Base-by-base conservation (phyloP, 768 basidiomycete genomes). In the Boletus subcaerulescens region DNA sequence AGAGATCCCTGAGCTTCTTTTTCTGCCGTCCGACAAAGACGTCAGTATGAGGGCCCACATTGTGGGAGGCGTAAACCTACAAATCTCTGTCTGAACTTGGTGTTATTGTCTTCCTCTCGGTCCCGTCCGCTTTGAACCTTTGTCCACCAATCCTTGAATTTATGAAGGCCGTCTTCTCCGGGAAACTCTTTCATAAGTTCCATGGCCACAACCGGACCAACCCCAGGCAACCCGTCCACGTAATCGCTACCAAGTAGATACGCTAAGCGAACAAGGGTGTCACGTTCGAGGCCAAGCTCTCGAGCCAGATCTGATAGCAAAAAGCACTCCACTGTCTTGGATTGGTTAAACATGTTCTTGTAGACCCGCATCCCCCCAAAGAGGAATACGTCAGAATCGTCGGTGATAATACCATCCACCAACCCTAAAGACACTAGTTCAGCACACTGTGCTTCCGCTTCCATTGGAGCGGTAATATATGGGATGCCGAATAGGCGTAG, bases 271-370 rank as follows among this genome's bases (percentile, higher is more conserved):
- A 98, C 82, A 41, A 98, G 83, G 15, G 88, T 86, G 61, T 91
- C 92, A 24, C 93, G 80, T 46, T 91, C 87, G 22, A 98, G 76
- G 6, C 91, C 88, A 11, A 99, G 78, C 69, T 99, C 97, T 41
- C 94, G 81, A 38, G 80, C 80, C 46, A 98, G 80, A 67, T 99
- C 97, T 6, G 83, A 71, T 3, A 85, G 74, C 35, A 97, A 76
- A 77, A 97, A 99, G 67, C 93, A 94, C 72, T 99, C 97, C 51
- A 98, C 97, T 4, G 94, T 98, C 77, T 98, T 98, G 45, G 91
- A 90, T 71, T 98, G 96, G 69, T 98, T 98, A 77, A 99, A 99
- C 90, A 99, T 96, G 70, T 99, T 98, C 74, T 96, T 97, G 80
- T 90, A 97, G 18, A 98, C 92, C n/a, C 93, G 87, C 60, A 82